Conservation (phyloP, 2,329 filamentous ascomycete species). For the Colletotrichum abscissum region DNA sequence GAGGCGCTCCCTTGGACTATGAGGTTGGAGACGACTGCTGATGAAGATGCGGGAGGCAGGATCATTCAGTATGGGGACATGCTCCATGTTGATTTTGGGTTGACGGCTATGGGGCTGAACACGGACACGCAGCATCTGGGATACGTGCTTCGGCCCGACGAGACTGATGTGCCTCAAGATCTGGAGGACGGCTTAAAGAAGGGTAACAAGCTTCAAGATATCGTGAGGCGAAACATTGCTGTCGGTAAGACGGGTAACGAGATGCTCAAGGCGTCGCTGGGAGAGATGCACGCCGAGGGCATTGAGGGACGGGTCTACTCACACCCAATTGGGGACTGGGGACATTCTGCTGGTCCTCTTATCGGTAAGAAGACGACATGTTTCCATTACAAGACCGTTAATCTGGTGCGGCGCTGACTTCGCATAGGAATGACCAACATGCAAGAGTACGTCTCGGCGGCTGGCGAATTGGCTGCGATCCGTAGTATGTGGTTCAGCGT, state of each 20-base stretch:
- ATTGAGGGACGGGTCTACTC: slow-evolving; percentile 61
- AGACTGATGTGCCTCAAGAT: slow-evolving; percentile 53
- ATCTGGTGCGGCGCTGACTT: not conserved
- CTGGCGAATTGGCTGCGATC: slow-evolving; percentile 58
- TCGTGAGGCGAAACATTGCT: slow-evolving; percentile 56
- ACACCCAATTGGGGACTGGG: slow-evolving; percentile 63
- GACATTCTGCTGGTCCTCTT: slow-evolving; percentile 59
- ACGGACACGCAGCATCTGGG: slow-evolving; percentile 63
- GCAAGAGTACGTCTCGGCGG: slow-evolving; percentile 57
- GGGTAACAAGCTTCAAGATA: slow-evolving; percentile 60
- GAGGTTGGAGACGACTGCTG: not conserved
- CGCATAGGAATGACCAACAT: slow-evolving; percentile 60
- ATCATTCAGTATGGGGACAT: slow-evolving; percentile 57
- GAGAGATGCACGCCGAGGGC: slow-evolving; percentile 54
- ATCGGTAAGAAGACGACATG: slow-evolving; percentile 48
- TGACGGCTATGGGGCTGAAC: slow-evolving; percentile 58
- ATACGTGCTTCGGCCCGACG: slow-evolving; percentile 57
- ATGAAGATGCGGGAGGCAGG: slow-evolving; percentile 36
- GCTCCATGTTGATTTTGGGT: slow-evolving; percentile 61
- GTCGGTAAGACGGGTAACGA: slow-evolving; percentile 57
- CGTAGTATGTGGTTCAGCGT: slow-evolving; percentile 61
- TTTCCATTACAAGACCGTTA: too few species aligned
- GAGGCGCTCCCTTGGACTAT: slow-evolving; percentile 32
- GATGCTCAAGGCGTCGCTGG: slow-evolving; percentile 51
- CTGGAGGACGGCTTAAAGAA: slow-evolving; percentile 56